Evolutionary conservation across 2,329 filamentous ascomycete species (phyloP).

Genomic region (Beauveria sp.): DNA sequence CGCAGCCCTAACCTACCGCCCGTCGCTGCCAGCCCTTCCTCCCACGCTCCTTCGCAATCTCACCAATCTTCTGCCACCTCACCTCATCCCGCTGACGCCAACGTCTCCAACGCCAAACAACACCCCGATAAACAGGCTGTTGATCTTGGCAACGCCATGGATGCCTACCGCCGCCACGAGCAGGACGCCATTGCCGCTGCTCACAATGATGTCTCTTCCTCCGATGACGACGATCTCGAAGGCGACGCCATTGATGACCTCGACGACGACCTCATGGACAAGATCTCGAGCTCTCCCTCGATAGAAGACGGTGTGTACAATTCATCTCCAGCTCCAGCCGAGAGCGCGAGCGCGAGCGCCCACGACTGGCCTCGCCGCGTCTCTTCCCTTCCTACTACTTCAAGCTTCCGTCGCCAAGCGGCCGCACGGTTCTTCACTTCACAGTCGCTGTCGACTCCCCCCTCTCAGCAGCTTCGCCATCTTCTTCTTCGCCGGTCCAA

Average conservation of each 20-base stretch:
- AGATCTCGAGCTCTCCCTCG: conserved; percentile 96
- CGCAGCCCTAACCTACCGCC: conserved; percentile 40
- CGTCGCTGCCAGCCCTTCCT: conserved; percentile 37
- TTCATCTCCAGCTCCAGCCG: conserved; percentile 22
- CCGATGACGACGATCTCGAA: conserved; percentile 57
- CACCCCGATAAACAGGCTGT: conserved; percentile 10
- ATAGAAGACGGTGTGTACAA: conserved; percentile 95
- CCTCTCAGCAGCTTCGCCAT: conserved; percentile 6
- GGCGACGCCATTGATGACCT: conserved; percentile 65
- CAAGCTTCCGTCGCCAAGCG: conserved; percentile 26
- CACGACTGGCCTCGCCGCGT: conserved; percentile 34
- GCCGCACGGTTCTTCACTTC: conserved; percentile 20
- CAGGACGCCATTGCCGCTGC: conserved; percentile 53
- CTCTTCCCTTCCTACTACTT: conserved; percentile 31
- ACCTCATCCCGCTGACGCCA: conserved; percentile 39
- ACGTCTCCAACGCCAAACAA: conserved; percentile 15
- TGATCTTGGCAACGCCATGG: conserved; percentile 12
- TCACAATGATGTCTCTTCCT: conserved; percentile 49
- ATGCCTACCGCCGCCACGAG: conserved; percentile 30
- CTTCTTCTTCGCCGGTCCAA: conserved; percentile 7
- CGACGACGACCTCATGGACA: conserved; percentile 94
- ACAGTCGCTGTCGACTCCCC: conserved; percentile 8
- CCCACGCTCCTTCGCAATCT: conserved; percentile 21
- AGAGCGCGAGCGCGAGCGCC: conserved; percentile 12
- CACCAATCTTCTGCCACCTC: conserved; percentile 33